phyloP scores from a whole-genome alignment of 2,329 filamentous ascomycete genomes.

The Diaporthe capsici region DNA sequence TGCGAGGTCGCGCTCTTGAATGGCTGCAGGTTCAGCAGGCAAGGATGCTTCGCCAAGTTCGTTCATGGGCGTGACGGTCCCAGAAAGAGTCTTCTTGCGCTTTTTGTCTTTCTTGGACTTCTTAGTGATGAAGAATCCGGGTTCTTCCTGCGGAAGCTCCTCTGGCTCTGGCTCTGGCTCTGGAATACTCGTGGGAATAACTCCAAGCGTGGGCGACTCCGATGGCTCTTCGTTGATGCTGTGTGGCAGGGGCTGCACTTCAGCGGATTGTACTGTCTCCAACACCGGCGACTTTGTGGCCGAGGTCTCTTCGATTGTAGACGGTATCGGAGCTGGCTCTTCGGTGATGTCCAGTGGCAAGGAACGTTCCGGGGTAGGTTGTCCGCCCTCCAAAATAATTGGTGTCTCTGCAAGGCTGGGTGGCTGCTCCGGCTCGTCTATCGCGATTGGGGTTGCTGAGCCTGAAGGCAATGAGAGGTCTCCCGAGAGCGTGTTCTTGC shows the following conservation, averaged over 20 bases:
- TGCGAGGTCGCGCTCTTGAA: background rate
- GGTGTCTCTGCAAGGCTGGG: background rate
- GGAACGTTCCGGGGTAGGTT: background rate
- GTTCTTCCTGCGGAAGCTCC: background rate
- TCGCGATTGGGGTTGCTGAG: background rate
- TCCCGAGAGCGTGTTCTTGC: slow-evolving; percentile 9
- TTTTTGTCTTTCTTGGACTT: background rate
- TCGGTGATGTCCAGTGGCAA: background rate
- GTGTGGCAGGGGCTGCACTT: background rate
- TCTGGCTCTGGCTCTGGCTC: slow-evolving; percentile 7
- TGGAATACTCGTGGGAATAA: background rate
- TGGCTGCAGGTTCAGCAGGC: background rate
- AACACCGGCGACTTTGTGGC: too few relatives aligned
- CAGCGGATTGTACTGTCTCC: background rate
- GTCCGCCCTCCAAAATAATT: background rate
- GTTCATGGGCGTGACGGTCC: background rate
- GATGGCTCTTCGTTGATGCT: background rate
- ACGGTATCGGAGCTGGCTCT: background rate
- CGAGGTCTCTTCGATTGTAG: background rate
- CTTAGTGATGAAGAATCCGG: background rate
- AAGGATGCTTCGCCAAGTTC: background rate
- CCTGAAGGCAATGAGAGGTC: background rate
- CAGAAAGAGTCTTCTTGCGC: slow-evolving; percentile 7
- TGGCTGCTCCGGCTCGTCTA: background rate
- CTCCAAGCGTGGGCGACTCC: background rate